Base-by-base conservation (phyloP, 2,329 filamentous ascomycete species). In the Colletotrichum plurivorum region DNA sequence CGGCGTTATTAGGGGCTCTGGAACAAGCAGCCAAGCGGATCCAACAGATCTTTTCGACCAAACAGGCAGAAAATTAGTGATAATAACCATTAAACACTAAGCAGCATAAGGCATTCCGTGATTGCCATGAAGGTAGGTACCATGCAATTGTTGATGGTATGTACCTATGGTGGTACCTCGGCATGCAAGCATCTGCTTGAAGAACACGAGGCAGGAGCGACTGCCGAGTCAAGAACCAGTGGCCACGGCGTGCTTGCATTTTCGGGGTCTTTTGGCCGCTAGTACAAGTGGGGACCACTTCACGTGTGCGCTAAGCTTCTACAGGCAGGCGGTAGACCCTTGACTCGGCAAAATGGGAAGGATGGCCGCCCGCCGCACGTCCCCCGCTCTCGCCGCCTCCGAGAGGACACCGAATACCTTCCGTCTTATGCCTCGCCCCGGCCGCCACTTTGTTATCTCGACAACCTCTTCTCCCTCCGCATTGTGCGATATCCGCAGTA, bases 381-480 rank as follows among this genome's bases (percentile, higher is more conserved):
- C 57, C 65, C 57, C 62, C 64, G 64, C 58, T 43, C 36, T 70
- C 57, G 63, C 62, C 67, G 67, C 36, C 56, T 69, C 22, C 67
- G 62, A 69, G 54, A 60, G 62, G 67, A 61, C 62, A 67, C 62
- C 45, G 62, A 69, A 39, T 55, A 41, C 25, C 39, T 66, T 45
- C 51, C 62, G 63, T 60, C 62, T 53, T 53, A 61, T 67, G 43
- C n/a, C 39, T 49, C 22, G 43, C 45, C 41, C n/a, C 36, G 15
- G 65, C 55, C 66, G 25, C 45, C 54, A 25, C 27, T 15, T 43
- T 22, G 39, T 49, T 5, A 46, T 9, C 18, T 5, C 46, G 43
- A 52, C 16, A 13, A 31, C n/a, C 31, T 12, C 16, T 36, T 20
- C 7, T 22, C 27, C 18, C 3, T 56, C 9, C 22, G 22, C 3